Conservation (phyloP, 805 yeast genomes). For the Myxozyma sirexii region DNA sequence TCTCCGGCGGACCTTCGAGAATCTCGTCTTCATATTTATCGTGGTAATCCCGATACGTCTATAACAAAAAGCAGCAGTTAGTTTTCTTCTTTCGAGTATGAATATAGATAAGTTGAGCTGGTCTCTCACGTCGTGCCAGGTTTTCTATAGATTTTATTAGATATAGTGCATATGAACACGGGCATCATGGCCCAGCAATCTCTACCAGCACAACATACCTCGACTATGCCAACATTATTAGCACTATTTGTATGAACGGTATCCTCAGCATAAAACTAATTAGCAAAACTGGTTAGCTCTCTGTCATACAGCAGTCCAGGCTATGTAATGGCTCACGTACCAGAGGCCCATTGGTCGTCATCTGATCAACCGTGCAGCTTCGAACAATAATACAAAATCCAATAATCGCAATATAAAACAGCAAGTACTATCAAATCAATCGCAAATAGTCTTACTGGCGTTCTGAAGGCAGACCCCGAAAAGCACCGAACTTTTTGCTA, state of each 20-base stretch:
- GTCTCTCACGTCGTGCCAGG: constrained; percentile 32
- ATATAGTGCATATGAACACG: not conserved
- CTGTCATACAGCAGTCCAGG: too few relatives aligned
- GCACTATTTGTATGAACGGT: constrained; percentile 24
- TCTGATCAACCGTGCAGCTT: constrained; percentile 1
- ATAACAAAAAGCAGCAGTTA: not conserved
- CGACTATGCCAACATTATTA: constrained; percentile 26
- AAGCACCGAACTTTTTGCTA: not conserved
- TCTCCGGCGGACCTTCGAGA: constrained; percentile 30
- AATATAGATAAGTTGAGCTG: not conserved
- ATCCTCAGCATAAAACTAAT: constrained; percentile 30
- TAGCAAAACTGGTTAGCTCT: too few relatives aligned
- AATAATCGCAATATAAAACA: not conserved
- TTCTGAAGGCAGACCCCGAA: not conserved
- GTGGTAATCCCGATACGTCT: constrained; percentile 27
- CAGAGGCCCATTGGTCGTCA: constrained; percentile 14
- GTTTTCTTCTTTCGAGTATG: not conserved
- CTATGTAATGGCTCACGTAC: not conserved
- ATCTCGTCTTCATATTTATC: constrained; percentile 14
- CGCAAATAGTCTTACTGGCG: not conserved
- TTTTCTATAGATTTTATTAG: constrained; percentile 18
- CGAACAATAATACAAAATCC: not conserved
- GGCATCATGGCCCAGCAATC: not conserved
- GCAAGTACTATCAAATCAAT: not conserved
- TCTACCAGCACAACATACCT: constrained; percentile 18